Percentiles rank a stretch among this genome's conserved stretches.
phyloP scores from a whole-genome alignment of 306 rosid species.

The Lathyrus sativus region DNA sequence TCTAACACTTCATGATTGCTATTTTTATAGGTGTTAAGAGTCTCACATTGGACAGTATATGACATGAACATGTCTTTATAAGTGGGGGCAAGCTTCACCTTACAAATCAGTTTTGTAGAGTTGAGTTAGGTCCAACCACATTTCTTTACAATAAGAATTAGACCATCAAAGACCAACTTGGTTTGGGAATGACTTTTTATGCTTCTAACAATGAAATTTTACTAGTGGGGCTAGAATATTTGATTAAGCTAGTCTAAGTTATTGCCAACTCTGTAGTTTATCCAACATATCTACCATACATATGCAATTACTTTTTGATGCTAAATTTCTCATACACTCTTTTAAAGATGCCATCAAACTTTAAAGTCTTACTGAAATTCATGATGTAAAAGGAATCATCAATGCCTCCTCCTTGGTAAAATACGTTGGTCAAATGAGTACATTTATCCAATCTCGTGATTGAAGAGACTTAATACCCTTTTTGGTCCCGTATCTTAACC shows the following conservation, averaged over 20 bases:
- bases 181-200: constrained; percentile 7
- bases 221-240: constrained; percentile 17
- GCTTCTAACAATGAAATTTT: constrained; percentile 10
- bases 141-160: too few relatives aligned
- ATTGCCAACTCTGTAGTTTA: neutral
- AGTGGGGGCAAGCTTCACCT: too few relatives aligned
- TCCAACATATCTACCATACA: constrained; percentile 8
- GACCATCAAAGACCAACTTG: constrained; percentile 27
- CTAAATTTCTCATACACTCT: neutral
- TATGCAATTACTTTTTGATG: neutral
- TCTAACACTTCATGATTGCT: constrained; percentile 18
- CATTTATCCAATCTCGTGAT: neutral
- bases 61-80: too few relatives aligned
- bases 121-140: too few relatives aligned
- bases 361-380: constrained; percentile 2
- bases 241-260: constrained; percentile 18
- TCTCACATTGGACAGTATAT: too few relatives aligned
- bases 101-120: too few relatives aligned
- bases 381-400: constrained; percentile 10
- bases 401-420: neutral
- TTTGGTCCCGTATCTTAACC: too few relatives aligned
- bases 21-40: constrained; percentile 1
- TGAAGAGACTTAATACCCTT: too few relatives aligned
- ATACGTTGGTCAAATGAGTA: constrained; percentile 4
- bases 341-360: neutral